phyloP scores from a whole-genome alignment of 2,329 filamentous ascomycete genomes.

The Colletotrichum sp. region DNA sequence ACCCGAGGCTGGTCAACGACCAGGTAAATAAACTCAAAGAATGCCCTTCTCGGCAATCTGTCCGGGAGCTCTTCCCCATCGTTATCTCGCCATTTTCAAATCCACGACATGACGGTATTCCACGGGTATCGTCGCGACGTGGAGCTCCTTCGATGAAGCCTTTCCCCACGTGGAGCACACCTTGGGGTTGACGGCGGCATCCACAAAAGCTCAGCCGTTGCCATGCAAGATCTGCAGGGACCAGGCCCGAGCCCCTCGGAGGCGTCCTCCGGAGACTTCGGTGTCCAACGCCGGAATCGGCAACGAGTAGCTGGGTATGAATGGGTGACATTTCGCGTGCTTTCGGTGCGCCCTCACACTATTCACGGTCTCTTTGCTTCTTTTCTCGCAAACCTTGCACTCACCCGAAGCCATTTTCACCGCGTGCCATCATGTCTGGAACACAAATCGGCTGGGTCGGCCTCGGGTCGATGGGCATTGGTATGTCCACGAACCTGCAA shows the following conservation, averaged over 20 bases:
- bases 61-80: background rate
- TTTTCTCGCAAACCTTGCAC: background rate
- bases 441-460: constrained; percentile 25
- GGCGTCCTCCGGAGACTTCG: background rate
- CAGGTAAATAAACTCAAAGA: background rate
- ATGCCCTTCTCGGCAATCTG: background rate
- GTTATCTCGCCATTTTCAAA: background rate
- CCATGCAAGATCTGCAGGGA: background rate
- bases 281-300: background rate
- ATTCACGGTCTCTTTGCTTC: background rate
- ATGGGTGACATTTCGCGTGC: background rate
- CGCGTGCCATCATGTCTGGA: background rate
- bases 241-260: background rate
- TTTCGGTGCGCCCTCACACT: too few relatives aligned
- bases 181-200: background rate
- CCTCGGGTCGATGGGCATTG: constrained; percentile 47
- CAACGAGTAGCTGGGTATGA: background rate
- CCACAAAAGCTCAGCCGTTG: background rate
- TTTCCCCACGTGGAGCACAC: constrained; percentile 11
- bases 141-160: background rate
- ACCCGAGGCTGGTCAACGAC: background rate
- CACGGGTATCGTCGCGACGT: background rate
- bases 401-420: fast-evolving
- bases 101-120: background rate
- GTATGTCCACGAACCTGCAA: constrained; percentile 37